Evolutionary conservation across 2,329 filamentous ascomycete species (phyloP), one percentile per base, ranked within the genome.

Genomic region (Colletotrichum sp.): DNA sequence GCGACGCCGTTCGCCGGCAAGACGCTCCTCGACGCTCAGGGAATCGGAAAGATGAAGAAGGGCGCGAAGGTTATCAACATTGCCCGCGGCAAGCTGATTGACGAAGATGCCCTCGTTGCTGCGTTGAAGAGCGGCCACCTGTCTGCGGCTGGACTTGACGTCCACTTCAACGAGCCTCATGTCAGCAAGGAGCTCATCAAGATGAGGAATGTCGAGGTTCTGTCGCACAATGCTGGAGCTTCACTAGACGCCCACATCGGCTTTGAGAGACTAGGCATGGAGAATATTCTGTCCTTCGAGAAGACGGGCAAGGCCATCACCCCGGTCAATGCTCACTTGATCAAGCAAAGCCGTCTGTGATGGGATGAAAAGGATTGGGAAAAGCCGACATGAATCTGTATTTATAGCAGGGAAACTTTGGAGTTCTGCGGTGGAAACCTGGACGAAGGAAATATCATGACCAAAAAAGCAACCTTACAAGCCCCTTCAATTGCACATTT

Each of bases 41-140:
- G 94, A 79, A 92, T 95, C 78, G 86, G 86, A 52, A 91, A 91
- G 82, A 95, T 95, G 93, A 95, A 95, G 84, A 86, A 89, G 66
- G 93, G 92, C 9, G 89, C 93, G 4, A 89, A 94, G 5, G 88
- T 95, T 25, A 88, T 95, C 77, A 95, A 95, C 82, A 94, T 93
- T 3, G 93, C 93, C 2, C 89, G 93, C 9, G 93, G 93, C 3
- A 92, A 92, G n/a, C 90, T 95, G 32, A 93, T 95, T 74, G 91
- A 95, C 75, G 93, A 95, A 83, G 91, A 86, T 5, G 93, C 93
- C 0, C 88, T 95, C 12, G 93, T 94, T 3, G 86, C 91, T 66
- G 93, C 93, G 0, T 85, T 95, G 2, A 87, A 93, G 62, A 89
- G 85, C 34, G 93, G 93, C 1, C 89, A 91, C 74, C 91, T 95